Conservation (phyloP, 2,329 filamentous ascomycete species). For the Clarireedia sp. region DNA sequence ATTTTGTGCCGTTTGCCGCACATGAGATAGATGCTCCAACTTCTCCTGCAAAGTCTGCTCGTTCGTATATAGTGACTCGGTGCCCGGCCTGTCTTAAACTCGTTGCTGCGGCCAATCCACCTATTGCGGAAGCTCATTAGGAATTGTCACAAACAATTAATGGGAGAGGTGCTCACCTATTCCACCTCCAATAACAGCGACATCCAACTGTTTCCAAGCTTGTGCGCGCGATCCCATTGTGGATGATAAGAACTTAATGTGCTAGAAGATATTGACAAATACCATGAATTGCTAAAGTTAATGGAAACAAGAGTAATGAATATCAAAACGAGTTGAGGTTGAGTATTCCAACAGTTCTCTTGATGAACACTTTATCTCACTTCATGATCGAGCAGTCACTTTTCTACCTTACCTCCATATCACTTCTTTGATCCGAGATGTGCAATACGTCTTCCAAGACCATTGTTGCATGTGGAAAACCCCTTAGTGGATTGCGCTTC, state of each 20-base stretch:
- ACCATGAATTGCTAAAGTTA: not conserved
- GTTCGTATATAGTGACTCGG: slow-evolving; percentile 56
- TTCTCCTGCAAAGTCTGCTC: slow-evolving; percentile 57
- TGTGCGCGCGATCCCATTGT: not conserved
- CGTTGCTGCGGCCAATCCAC: slow-evolving; percentile 43
- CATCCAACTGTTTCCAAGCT: slow-evolving; percentile 4
- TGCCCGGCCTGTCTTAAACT: slow-evolving; percentile 46
- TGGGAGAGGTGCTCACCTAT: slow-evolving; percentile 1
- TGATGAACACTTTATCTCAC: slow-evolving; percentile 1
- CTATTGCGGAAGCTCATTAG: slow-evolving; percentile 18
- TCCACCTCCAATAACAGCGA: slow-evolving; percentile 9
- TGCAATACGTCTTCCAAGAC: not conserved
- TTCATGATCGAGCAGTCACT: not conserved
- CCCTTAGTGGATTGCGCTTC: not conserved
- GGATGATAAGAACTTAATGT: not conserved
- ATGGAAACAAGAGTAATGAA: not conserved
- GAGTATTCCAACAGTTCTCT: not conserved
- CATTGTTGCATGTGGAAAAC: not conserved
- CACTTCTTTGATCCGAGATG: not conserved
- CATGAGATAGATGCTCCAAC: slow-evolving; percentile 61
- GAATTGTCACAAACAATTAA: not conserved
- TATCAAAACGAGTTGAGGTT: not conserved
- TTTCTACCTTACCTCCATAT: not conserved
- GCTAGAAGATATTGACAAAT: not conserved
- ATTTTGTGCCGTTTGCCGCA: slow-evolving; percentile 62